Base-by-base conservation (phyloP, 805 yeast species). In the Danielia oregonensis region DNA sequence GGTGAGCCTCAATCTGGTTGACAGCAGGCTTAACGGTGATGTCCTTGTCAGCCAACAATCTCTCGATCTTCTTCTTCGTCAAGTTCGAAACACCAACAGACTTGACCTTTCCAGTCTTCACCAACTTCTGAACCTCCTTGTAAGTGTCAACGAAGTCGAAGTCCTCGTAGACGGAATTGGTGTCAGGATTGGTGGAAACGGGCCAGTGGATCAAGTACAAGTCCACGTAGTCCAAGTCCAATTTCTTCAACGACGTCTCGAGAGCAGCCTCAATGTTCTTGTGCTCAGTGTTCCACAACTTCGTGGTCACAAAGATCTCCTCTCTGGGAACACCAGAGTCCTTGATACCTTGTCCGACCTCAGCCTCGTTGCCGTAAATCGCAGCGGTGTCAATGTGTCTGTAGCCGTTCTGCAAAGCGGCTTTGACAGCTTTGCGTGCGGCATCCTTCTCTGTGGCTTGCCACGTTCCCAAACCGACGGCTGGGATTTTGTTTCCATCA, bases 351-450 rank as follows among this genome's bases (percentile, higher is more conserved):
- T 68, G 65, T 21, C 94, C 88, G 10, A 82, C 81, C 43, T 73
- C 78, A 12, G 57, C 65, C 56, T 86, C 95, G 52, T 80, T 81
- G 2, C 74, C 74, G 60, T 84, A 85, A 31, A 70, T 68, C 25
- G 78, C 76, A 21, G 94, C 93, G 15, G 86, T 76, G 58, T 85
- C 94, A 44, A 86, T 79, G 57, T 85, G 94, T 45, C 77, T 72
- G 63, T 82, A 82, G 19, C 91, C 91, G 31, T 68, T 67, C 44
- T 79, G 59, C 39, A 81, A 54, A 6, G 94, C 94, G 22, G 68
- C 51, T 30, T 63, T 55, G 29, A 80, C 86, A 24, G 91, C 74
- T 17, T 66, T 60, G 49, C 66, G 63, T 24, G 77, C 86, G 11
- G 70, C 78, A 21, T 70, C 74, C 26, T 70, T 70, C 12, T 67